Percentiles rank a stretch among this genome's conserved stretches.
These are phyloP conservation scores for Globisporangium cylindrosporum DNA, from an alignment of 352 stramenopile species.

Conservation along the genomic window DNA sequence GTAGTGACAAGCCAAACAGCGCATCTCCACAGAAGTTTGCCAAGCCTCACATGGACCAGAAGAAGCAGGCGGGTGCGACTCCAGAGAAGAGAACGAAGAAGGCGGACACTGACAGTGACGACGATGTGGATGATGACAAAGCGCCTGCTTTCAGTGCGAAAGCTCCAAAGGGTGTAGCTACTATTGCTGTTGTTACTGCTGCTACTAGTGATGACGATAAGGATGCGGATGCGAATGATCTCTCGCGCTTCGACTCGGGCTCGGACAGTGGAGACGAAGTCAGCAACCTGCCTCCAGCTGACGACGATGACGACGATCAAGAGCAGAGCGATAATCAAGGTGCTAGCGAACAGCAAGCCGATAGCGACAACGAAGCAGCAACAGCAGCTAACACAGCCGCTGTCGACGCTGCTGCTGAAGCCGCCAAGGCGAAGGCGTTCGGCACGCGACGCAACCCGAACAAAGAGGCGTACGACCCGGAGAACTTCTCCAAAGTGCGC, in stretches of 20 bases:
- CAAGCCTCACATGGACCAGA: slow-evolving; percentile 5
- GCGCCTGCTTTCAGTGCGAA: slow-evolving; percentile 3
- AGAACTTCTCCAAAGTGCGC: slow-evolving; percentile 51
- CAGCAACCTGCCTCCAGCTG: slow-evolving; percentile 3
- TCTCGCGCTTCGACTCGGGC: slow-evolving; percentile 19
- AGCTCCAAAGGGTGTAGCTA: background rate
- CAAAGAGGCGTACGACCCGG: slow-evolving; percentile 67
- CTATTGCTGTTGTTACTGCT: background rate
- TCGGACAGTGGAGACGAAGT: slow-evolving; percentile 12
- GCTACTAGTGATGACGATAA: slow-evolving; percentile 4
- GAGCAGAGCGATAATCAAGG: slow-evolving; percentile 15
- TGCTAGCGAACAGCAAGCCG: background rate
- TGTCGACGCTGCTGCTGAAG: background rate
- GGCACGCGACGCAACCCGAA: slow-evolving; percentile 83
- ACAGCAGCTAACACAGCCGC: background rate
- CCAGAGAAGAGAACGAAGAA: slow-evolving; percentile 16
- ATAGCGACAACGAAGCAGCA: background rate
- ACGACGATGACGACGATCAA: slow-evolving; percentile 20
- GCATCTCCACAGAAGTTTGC: slow-evolving; percentile 4
- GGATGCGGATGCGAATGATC: slow-evolving; percentile 11
- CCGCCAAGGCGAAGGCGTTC: slow-evolving; percentile 31
- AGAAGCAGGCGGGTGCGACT: background rate
- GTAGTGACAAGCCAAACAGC: background rate
- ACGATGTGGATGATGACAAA: slow-evolving; percentile 9
- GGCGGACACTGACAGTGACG: background rate